Percentiles rank a stretch among this genome's conserved stretches.
These are phyloP conservation scores for Penicillium lagena DNA, from an alignment of 495 filamentous ascomycete species.

Conservation along the genomic window DNA sequence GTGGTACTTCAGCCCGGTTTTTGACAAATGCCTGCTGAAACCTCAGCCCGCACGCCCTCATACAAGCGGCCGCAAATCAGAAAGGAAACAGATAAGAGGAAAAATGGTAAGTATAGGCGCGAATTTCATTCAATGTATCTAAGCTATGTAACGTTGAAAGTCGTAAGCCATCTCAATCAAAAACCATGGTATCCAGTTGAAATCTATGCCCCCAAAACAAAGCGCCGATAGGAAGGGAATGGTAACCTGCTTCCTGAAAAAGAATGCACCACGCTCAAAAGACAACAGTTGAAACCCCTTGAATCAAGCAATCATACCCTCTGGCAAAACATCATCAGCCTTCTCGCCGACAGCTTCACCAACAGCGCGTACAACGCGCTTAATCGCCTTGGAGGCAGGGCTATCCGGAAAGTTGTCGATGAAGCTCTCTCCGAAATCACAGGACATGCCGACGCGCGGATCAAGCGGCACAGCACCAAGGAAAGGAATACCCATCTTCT, in stretches of 20 bases:
- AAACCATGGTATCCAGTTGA: background rate
- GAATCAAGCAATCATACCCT: constrained; percentile 22
- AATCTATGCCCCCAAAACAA: background rate
- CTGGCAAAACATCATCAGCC: constrained; percentile 35
- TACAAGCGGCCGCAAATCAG: too few relatives aligned
- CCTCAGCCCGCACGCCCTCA: too few relatives aligned
- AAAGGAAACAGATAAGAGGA: too few relatives aligned
- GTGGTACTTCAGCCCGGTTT: too few relatives aligned
- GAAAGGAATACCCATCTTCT: constrained; percentile 81
- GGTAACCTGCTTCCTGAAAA: too few relatives aligned
- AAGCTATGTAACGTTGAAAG: too few relatives aligned
- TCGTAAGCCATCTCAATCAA: too few relatives aligned
- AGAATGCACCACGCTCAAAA: background rate
- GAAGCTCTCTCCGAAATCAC: constrained; percentile 96
- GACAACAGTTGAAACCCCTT: background rate
- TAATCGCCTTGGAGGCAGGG: constrained; percentile 74
- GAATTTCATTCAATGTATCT: too few relatives aligned
- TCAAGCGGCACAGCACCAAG: constrained; percentile 90
- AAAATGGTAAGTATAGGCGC: too few relatives aligned
- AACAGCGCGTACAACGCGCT: constrained; percentile 65
- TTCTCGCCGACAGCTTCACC: constrained; percentile 56
- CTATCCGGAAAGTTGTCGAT: constrained; percentile 90
- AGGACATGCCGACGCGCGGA: constrained; percentile 89
- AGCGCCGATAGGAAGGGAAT: too few relatives aligned
- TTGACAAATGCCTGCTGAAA: too few relatives aligned